Percentiles rank a stretch among this genome's conserved stretches.
Evolutionary conservation across 441 rosid genomes (phyloP).

Genomic region (Adansonia grandidieri): DNA sequence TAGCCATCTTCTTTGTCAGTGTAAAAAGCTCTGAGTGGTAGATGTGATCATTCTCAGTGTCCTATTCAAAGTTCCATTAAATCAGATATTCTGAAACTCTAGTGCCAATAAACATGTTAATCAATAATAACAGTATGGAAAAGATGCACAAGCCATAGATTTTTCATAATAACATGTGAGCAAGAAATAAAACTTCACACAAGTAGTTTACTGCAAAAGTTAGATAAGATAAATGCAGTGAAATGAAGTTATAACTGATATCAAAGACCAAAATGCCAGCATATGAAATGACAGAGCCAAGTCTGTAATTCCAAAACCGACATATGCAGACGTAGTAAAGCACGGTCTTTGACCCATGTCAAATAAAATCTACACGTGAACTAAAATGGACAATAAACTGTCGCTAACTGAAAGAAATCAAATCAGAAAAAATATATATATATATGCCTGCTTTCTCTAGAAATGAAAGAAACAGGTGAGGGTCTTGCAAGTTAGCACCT

Average conservation of each 20-base stretch:
- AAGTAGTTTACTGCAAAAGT: background rate
- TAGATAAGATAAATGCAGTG: background rate
- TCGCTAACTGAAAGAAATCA: background rate
- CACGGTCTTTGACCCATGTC: constrained; percentile 4
- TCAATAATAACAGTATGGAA: background rate
- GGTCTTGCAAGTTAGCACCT: constrained; percentile 51
- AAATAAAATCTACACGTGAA: background rate
- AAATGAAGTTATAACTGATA: background rate
- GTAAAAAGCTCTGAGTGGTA: constrained; percentile 97
- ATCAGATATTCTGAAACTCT: background rate
- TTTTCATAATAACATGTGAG: background rate
- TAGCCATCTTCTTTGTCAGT: constrained; percentile 86
- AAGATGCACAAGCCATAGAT: background rate
- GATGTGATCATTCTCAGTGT: constrained; percentile 97
- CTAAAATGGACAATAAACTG: constrained; percentile 13
- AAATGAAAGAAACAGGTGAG: constrained; percentile 22
- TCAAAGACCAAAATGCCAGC: background rate
- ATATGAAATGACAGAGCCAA: background rate
- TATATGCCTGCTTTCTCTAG: constrained; percentile 2
- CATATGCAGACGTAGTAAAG: background rate
- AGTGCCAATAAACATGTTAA: constrained; percentile 1
- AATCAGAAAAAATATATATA: background rate
- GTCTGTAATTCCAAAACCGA: constrained; percentile 10
- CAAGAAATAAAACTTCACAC: constrained; percentile 16
- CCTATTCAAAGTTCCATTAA: constrained; percentile 52